phyloP scores from a whole-genome alignment of 352 stramenopile species.

The Blastocystis sp. region DNA sequence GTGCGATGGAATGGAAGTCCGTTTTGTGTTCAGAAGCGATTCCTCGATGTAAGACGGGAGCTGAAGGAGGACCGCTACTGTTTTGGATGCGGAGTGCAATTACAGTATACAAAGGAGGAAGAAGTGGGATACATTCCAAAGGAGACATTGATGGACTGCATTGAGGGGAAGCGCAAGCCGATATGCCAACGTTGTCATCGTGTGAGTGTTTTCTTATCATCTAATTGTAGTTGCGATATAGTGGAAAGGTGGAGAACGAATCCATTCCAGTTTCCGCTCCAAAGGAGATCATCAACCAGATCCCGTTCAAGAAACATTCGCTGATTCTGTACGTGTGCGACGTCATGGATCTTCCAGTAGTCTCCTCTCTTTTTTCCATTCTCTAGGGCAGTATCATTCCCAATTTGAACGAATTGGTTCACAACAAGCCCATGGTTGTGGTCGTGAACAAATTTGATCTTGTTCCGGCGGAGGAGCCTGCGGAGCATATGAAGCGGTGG shows the following conservation, averaged over 20 bases:
- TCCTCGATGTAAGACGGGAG: neutral
- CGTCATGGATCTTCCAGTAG: constrained; percentile 17
- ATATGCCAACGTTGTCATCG: neutral
- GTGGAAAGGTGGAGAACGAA: neutral
- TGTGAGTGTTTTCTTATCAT: neutral
- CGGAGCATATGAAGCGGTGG: neutral
- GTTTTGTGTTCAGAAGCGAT: neutral
- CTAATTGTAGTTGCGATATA: neutral
- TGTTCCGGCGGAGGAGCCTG: neutral
- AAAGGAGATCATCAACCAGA: neutral
- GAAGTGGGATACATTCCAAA: neutral
- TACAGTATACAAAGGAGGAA: neutral
- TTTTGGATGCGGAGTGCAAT: neutral
- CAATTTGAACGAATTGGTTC: constrained; percentile 23
- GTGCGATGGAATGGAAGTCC: too few species aligned
- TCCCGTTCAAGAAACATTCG: constrained; percentile 26
- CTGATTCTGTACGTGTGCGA: constrained; percentile 29
- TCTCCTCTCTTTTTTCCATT: too few species aligned
- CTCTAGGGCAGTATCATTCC: constrained; percentile 29
- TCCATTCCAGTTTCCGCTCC: neutral
- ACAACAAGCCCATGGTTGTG: constrained; percentile 18
- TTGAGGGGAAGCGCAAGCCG: neutral
- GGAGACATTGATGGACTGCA: neutral
- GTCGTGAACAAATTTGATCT: constrained; percentile 31
- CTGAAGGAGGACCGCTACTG: neutral